These are phyloP conservation scores for Botrytis byssoidea DNA, from an alignment of 2,329 filamentous ascomycete species.

Conservation along the genomic window DNA sequence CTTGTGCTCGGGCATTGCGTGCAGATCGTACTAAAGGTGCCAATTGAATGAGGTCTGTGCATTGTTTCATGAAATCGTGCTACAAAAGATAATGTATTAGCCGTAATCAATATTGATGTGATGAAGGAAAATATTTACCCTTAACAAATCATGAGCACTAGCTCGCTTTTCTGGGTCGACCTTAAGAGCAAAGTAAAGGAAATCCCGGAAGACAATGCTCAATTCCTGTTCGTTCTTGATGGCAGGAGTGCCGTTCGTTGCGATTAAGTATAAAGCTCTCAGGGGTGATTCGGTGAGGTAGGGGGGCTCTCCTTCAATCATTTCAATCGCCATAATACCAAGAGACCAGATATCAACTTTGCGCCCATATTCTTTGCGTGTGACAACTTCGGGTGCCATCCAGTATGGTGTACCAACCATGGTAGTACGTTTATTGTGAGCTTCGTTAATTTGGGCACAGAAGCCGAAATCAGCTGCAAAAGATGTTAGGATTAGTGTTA, in stretches of 20 bases:
- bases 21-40: slow-evolving; percentile 86
- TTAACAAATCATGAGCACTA: slow-evolving; percentile 87
- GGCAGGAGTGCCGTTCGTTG: slow-evolving; percentile 89
- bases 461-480: slow-evolving; percentile 89
- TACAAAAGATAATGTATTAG: slow-evolving; percentile 40
- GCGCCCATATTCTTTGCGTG: slow-evolving; percentile 92
- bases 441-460: slow-evolving; percentile 96
- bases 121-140: slow-evolving; percentile 59
- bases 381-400: slow-evolving; percentile 99
- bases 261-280: slow-evolving; percentile 90
- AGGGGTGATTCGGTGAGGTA: slow-evolving; percentile 95
- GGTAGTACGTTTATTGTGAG: slow-evolving; percentile 94
- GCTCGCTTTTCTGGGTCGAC: slow-evolving; percentile 97
- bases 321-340: slow-evolving; percentile 99
- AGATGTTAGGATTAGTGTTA: slow-evolving; percentile 37
- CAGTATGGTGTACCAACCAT: slow-evolving; percentile 99
- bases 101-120: not conserved
- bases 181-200: slow-evolving; percentile 88
- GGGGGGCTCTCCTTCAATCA: slow-evolving; percentile 98
- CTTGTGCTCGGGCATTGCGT: slow-evolving; percentile 78
- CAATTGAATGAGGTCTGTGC: slow-evolving; percentile 71
- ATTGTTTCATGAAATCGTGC: slow-evolving; percentile 79
- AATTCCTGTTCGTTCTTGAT: slow-evolving; percentile 92
- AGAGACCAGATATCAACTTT: slow-evolving; percentile 99
- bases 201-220: slow-evolving; percentile 81